Evolutionary conservation across 2,329 filamentous ascomycete genomes (phyloP).

Genomic region (Fusarium sp.): DNA sequence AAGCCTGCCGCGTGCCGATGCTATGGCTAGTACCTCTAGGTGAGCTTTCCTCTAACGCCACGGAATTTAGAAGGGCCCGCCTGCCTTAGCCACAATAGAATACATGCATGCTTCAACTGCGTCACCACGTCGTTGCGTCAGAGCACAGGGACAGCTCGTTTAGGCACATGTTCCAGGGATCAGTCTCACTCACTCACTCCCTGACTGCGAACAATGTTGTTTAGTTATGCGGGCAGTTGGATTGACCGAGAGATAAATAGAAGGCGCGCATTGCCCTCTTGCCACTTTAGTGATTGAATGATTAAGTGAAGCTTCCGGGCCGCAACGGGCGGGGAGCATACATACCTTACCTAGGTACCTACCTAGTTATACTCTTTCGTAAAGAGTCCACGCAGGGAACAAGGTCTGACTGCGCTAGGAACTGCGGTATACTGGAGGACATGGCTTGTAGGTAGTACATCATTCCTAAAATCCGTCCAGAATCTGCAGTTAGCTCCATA

Average conservation of each 20-base stretch:
- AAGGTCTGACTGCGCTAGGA: neutral
- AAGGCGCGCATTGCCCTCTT: conserved; percentile 1
- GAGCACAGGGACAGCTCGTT: neutral
- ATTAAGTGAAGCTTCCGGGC: neutral
- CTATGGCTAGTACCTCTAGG: conserved; percentile 29
- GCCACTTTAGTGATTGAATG: neutral
- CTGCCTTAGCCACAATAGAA: conserved; percentile 5
- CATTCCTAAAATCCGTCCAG: neutral
- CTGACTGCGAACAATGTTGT: neutral
- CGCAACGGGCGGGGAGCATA: conserved; percentile 3
- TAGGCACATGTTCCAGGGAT: conserved; percentile 20
- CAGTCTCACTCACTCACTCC: conserved; percentile 19
- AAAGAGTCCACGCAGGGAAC: conserved; percentile 3
- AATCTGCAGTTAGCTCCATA: neutral
- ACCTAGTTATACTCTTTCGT: too few species aligned
- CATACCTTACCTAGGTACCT: too few species aligned
- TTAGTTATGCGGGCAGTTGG: neutral
- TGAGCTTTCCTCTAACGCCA: neutral
- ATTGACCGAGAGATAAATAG: neutral
- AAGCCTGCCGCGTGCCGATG: conserved; percentile 26
- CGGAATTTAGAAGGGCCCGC: neutral
- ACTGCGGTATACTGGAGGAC: neutral
- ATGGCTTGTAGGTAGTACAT: neutral
- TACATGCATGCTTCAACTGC: conserved; percentile 7
- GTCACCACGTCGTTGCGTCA: conserved; percentile 34